Evolutionary conservation across 441 rosid species (phyloP).

Genomic region (Sinapis alba): DNA sequence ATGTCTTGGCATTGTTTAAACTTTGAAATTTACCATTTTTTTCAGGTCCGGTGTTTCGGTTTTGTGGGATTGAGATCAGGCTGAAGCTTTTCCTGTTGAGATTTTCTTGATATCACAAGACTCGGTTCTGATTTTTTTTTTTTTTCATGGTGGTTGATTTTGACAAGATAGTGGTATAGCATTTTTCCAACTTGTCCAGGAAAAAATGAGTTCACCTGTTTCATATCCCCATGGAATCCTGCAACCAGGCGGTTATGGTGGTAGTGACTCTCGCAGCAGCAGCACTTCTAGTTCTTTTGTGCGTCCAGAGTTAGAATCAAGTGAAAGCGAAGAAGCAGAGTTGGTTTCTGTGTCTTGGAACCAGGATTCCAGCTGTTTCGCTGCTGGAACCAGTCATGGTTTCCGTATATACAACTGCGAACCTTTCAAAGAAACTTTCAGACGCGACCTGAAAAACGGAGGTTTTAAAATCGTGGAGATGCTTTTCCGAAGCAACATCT

Average conservation of each 20-base stretch:
- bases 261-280: conserved; percentile 38
- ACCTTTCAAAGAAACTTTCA: conserved; percentile 75
- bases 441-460: conserved; percentile 62
- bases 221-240: conserved; percentile 45
- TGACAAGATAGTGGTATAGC: conserved; percentile 27
- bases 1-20: too few relatives aligned
- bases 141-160: conserved; percentile 23
- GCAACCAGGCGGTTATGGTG: conserved; percentile 34
- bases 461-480: conserved; percentile 83
- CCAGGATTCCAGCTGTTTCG: conserved; percentile 80
- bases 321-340: conserved; percentile 46
- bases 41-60: conserved; percentile 4
- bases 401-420: conserved; percentile 75
- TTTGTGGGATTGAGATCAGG: background rate
- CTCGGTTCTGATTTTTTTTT: conserved; percentile 27
- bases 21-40: background rate
- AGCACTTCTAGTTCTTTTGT: conserved; percentile 42
- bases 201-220: conserved; percentile 61
- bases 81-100: background rate
- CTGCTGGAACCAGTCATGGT: conserved; percentile 69
- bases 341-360: conserved; percentile 74
- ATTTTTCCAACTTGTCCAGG: conserved; percentile 31
- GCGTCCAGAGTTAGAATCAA: conserved; percentile 38
- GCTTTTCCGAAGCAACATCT: conserved; percentile 80
- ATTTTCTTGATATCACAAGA: background rate